phyloP scores from a whole-genome alignment of 257 asterid genomes.

The Lithospermum erythrorhizon region DNA sequence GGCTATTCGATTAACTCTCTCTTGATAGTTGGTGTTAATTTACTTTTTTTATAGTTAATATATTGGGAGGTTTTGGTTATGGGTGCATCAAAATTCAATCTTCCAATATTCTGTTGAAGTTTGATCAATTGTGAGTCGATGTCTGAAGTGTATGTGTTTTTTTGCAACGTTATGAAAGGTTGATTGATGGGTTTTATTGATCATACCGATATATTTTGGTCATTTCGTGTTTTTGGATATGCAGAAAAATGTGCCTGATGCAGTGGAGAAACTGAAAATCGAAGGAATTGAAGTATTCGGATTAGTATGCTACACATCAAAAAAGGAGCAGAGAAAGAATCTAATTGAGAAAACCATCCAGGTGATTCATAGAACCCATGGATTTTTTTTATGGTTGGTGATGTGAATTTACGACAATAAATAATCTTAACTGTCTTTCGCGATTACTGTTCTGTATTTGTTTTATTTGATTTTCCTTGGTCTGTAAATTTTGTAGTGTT shows the following conservation, averaged over 20 bases:
- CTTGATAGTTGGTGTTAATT: too few species aligned
- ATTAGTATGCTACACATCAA: conserved; percentile 73
- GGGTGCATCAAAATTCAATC: background rate
- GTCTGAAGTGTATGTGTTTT: background rate
- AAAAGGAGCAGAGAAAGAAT: conserved; percentile 67
- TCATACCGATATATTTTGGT: background rate
- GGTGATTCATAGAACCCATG: conserved; percentile 22
- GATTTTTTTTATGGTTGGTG: background rate
- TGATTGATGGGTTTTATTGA: background rate
- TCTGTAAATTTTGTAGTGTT: too few species aligned
- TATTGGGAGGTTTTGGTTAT: too few species aligned
- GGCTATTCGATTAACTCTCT: too few species aligned
- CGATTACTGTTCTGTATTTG: background rate
- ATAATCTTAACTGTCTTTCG: background rate
- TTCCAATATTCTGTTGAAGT: background rate
- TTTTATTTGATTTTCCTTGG: too few species aligned
- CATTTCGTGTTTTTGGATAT: background rate
- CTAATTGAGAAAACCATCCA: conserved; percentile 54
- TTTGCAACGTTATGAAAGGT: background rate
- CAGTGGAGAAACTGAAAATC: conserved; percentile 49
- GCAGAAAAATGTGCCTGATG: conserved; percentile 84
- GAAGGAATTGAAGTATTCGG: conserved; percentile 62
- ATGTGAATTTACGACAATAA: background rate
- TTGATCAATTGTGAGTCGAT: background rate
- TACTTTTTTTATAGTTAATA: too few species aligned